Conservation (phyloP, 1,284 basidiomycete species). For the Pisolithus thermaeus region DNA sequence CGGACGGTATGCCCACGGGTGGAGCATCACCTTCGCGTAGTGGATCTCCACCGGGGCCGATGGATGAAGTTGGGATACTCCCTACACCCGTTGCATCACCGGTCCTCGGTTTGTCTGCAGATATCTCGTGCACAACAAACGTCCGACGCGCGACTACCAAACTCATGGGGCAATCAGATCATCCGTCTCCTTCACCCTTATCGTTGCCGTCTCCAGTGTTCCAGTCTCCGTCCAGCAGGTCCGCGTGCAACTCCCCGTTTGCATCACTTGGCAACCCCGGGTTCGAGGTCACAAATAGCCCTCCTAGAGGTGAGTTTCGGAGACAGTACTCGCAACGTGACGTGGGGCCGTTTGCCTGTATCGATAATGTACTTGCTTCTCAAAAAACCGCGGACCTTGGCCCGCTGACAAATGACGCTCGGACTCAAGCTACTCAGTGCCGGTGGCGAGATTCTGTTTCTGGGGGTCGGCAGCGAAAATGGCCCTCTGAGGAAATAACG, state of each 20-base stretch:
- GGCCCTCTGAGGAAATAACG: not conserved
- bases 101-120: not conserved
- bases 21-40: slow-evolving; percentile 18
- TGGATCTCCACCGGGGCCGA: not conserved
- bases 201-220: not conserved
- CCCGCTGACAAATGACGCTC: not conserved
- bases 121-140: not conserved
- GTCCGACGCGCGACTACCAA: slow-evolving; percentile 3
- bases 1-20: slow-evolving; percentile 2
- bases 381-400: not conserved
- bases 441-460: not conserved
- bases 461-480: slow-evolving; percentile 1
- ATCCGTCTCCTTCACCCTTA: not conserved
- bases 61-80: slow-evolving; percentile 7
- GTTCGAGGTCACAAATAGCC: not conserved
- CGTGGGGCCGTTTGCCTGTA: slow-evolving; percentile 9
- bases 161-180: not conserved
- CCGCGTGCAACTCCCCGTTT: slow-evolving; percentile 12
- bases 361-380: slow-evolving; percentile 12
- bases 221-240: not conserved
- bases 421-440: not conserved
- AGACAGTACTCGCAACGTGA: slow-evolving; percentile 1
- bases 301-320: not conserved
- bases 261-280: slow-evolving; percentile 5
- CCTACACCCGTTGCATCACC: slow-evolving; percentile 27